Base-by-base conservation (phyloP, 306 rosid genomes). In the Castanea sativa region DNA sequence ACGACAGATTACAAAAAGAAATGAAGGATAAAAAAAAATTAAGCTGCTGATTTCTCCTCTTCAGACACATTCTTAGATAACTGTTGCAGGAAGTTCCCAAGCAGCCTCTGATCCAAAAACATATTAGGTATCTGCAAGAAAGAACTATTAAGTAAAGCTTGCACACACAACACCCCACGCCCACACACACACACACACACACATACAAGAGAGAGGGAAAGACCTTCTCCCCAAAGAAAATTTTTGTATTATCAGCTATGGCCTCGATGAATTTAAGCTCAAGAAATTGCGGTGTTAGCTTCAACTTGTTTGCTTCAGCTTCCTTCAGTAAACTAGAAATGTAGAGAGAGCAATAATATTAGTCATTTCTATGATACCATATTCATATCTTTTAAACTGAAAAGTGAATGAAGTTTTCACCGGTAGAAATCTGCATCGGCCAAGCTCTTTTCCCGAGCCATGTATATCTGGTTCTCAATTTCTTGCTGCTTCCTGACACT, bases 201-300 rank as follows among this genome's bases (percentile, higher is more conserved):
- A 33, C 38, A 5, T 6, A 33, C 1, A 1, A 6, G 71, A 55
- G 32, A 73, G 68, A 74, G 55, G 38, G 73, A 65, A 32, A 73
- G 67, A 88, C 99, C 99, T 95, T 95, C 35, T 95, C 97, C 25
- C 99, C 99, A 33, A 95, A 95, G 94, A 95, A 95, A 77, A 95
- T 95, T 79, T 93, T 91, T 2, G 98, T 93, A 52, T 95, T 95
- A 74, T 86, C 82, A 73, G 99, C 92, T 41, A 95, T 91, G 81
- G 97, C 89, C 78, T 95, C 91, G 3, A 93, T 95, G 70, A 90
- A 95, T 77, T 73, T 91, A 4, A 95, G 96, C 92, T 95, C 92
- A 3, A 95, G 97, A 86, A 90, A 95, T 58, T 95, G 89, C 1
- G 98, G 97, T 51, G 99, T 93, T 32, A 93, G 94, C 92, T 93